A percentile compares a stretch with the other conserved stretches of the same genome.
These are phyloP conservation scores for Erysimum cheiri DNA, from an alignment of 441 rosid genomes.

Conservation along the genomic window DNA sequence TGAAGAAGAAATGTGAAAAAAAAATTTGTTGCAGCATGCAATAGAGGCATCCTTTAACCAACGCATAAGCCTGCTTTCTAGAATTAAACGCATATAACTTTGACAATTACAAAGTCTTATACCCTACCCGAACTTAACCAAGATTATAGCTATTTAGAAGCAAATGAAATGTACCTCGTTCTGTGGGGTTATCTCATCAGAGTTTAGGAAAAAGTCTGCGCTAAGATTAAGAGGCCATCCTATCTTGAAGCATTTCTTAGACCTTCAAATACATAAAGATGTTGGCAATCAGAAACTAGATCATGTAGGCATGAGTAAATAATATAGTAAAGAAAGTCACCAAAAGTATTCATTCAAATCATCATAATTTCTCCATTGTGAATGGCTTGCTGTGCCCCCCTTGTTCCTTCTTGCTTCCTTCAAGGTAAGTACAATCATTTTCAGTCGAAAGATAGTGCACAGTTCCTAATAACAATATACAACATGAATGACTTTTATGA, in stretches of 20 bases:
- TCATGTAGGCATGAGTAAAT: conserved; percentile 34
- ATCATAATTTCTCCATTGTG: conserved; percentile 98
- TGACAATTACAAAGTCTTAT: not conserved
- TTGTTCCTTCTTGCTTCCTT: conserved; percentile 87
- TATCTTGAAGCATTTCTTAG: conserved; percentile 68
- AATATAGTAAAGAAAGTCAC: conserved; percentile 49
- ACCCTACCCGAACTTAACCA: not conserved
- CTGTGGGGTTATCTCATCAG: conserved; percentile 51
- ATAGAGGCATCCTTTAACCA: not conserved
- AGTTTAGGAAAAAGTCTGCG: conserved; percentile 73
- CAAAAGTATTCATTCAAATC: conserved; percentile 98
- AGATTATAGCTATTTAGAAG: not conserved
- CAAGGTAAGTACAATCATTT: conserved; percentile 43
- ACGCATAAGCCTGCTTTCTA: not conserved
- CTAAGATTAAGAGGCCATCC: conserved; percentile 76
- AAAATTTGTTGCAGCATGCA: not conserved
- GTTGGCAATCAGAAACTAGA: conserved; percentile 30
- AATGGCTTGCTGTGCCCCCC: conserved; percentile 90
- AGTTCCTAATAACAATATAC: conserved; percentile 24
- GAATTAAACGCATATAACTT: conserved; percentile 3
- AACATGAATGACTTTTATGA: not conserved
- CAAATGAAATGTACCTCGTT: conserved; percentile 51
- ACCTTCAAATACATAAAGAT: conserved; percentile 58
- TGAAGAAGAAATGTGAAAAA: not conserved
- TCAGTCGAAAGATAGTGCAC: conserved; percentile 28